phyloP scores from a whole-genome alignment of 108 stramenopile species.

The Stephanodiscus minutulus region DNA sequence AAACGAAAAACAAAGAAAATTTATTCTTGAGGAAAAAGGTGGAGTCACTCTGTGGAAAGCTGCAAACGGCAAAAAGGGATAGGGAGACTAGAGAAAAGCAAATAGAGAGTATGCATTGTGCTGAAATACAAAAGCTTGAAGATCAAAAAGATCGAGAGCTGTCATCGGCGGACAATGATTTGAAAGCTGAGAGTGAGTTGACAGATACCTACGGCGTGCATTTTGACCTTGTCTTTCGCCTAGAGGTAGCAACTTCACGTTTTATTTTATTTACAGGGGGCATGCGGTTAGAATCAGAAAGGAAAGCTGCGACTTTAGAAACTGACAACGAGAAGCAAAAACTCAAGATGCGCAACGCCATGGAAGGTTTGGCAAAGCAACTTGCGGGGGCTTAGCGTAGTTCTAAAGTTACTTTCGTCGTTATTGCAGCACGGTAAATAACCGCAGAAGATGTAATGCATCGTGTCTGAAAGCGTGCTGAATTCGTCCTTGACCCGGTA shows the following conservation, averaged over 20 bases:
- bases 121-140: constrained; percentile 24
- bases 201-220: not conserved
- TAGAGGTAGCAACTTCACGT: not conserved
- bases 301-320: constrained; percentile 22
- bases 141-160: constrained; percentile 7
- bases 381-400: constrained; percentile 9
- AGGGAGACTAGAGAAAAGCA: constrained; percentile 13
- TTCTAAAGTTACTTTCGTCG: too few relatives aligned
- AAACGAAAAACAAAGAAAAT: constrained; percentile 14
- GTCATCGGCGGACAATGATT: constrained; percentile 4
- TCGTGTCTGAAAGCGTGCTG: not conserved
- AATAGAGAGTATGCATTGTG: constrained; percentile 12
- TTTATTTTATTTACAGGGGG: constrained; percentile 8
- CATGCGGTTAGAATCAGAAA: constrained; percentile 35
- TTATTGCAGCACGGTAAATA: not conserved
- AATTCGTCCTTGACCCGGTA: too few relatives aligned
- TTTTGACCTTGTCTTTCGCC: not conserved
- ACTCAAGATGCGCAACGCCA: constrained; percentile 38
- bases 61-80: constrained; percentile 10
- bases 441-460: not conserved
- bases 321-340: constrained; percentile 26
- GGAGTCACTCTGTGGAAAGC: constrained; percentile 25
- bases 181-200: constrained; percentile 26
- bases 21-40: constrained; percentile 9
- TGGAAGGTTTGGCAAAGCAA: constrained; percentile 42